Percentiles rank a stretch among this genome's conserved stretches.
Evolutionary conservation across 257 asterid species (phyloP).

Genomic region (Solanum bukasovii): DNA sequence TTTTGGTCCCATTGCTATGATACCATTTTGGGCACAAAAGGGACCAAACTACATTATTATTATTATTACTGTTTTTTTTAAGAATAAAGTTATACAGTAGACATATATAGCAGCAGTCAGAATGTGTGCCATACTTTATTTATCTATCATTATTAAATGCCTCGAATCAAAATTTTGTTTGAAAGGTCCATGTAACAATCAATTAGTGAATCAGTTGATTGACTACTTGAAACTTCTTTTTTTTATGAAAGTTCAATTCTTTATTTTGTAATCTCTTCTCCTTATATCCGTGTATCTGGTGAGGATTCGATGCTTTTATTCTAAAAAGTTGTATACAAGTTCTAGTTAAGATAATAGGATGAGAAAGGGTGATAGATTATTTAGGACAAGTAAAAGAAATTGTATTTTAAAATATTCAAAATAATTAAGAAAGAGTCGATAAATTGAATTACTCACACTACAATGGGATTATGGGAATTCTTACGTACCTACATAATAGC

Average conservation of each 20-base stretch:
- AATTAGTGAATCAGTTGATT: no score
- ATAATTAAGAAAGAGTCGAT: neutral
- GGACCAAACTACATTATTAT: neutral
- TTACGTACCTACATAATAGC: neutral
- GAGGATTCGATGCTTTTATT: neutral
- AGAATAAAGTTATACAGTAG: neutral
- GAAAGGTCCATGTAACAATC: neutral
- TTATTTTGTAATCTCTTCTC: neutral
- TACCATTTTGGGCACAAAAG: neutral
- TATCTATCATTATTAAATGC: neutral
- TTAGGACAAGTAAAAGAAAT: neutral
- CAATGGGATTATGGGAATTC: neutral
- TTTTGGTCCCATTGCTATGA: slow-evolving; percentile 6
- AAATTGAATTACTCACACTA: neutral
- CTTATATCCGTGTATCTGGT: fast-evolving
- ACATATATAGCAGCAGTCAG: neutral
- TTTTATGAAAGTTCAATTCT: no score
- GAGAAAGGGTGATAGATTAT: neutral
- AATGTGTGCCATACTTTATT: neutral
- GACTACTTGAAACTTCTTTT: no score
- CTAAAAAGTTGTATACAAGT: neutral
- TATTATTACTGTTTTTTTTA: neutral
- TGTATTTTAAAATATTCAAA: neutral
- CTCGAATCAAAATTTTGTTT: neutral
- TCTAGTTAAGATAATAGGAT: neutral